Conservation (phyloP, 768 basidiomycete species). For the Panaeolus cyanescens region DNA sequence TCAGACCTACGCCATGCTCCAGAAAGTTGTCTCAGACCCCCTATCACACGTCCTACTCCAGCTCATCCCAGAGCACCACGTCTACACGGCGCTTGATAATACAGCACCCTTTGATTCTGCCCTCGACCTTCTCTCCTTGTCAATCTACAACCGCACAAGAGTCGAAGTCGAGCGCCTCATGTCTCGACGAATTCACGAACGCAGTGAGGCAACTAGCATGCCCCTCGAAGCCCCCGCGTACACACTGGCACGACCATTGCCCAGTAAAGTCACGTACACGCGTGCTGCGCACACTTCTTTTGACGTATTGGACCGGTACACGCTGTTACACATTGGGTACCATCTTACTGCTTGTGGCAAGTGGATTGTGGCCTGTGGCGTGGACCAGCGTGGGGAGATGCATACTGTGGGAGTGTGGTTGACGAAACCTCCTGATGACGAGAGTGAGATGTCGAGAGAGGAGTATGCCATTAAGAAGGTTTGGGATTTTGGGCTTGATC, state of each 20-base stretch:
- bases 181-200: conserved; percentile 45
- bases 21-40: conserved; percentile 46
- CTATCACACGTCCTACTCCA: conserved; percentile 65
- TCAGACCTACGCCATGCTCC: conserved; percentile 64
- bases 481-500: conserved; percentile 68
- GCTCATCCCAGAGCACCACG: conserved; percentile 67
- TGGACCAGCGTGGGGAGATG: conserved; percentile 80
- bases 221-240: conserved; percentile 70
- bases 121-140: conserved; percentile 54
- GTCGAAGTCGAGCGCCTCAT: conserved; percentile 61
- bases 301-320: conserved; percentile 46
- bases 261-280: conserved; percentile 38
- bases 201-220: conserved; percentile 36
- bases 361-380: conserved; percentile 75
- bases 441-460: conserved; percentile 38
- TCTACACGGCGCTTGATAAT: conserved; percentile 49
- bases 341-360: conserved; percentile 63
- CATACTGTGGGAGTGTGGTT: conserved; percentile 72
- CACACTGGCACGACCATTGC: conserved; percentile 54
- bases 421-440: conserved; percentile 43
- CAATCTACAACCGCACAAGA: conserved; percentile 73
- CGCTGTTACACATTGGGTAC: conserved; percentile 79
- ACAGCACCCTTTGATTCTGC: conserved; percentile 41
- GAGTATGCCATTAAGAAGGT: conserved; percentile 57
- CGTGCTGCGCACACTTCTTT: conserved; percentile 37